These are phyloP conservation scores for Fusarium dimerum DNA, from an alignment of 2,329 filamentous ascomycete species.

Conservation along the genomic window DNA sequence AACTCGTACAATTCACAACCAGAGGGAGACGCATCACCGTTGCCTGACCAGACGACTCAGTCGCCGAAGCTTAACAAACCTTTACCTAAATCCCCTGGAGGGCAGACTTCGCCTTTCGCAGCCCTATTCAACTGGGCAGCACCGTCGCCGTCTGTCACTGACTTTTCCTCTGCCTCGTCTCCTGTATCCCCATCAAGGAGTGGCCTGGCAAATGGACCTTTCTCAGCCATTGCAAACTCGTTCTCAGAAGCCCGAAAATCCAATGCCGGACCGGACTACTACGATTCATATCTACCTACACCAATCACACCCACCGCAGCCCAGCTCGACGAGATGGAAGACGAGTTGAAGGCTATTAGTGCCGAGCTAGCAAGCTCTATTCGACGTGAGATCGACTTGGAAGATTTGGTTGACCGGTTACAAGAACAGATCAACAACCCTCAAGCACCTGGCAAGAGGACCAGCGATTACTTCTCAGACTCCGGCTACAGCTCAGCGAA, in stretches of 20 bases:
- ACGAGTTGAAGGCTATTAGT: slow-evolving; percentile 91
- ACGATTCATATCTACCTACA: slow-evolving; percentile 52
- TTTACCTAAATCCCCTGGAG: slow-evolving; percentile 52
- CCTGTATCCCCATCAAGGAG: slow-evolving; percentile 48
- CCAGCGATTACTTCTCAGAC: slow-evolving; percentile 98
- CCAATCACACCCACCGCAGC: slow-evolving; percentile 46
- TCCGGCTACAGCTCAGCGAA: slow-evolving; percentile 86
- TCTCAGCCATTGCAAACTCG: slow-evolving; percentile 28
- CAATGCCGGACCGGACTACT: slow-evolving; percentile 39
- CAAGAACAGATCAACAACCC: slow-evolving; percentile 72
- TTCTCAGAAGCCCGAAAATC: slow-evolving; percentile 40
- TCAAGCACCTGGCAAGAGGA: slow-evolving; percentile 65
- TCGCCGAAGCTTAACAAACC: slow-evolving; percentile 53
- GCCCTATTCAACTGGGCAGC: slow-evolving; percentile 56
- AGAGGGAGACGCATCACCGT: slow-evolving; percentile 27
- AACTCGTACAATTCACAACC: slow-evolving; percentile 28
- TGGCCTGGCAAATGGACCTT: slow-evolving; percentile 34
- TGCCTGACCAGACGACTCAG: slow-evolving; percentile 26
- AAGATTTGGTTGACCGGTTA: slow-evolving; percentile 87
- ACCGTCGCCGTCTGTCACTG: slow-evolving; percentile 48
- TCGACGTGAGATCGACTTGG: slow-evolving; percentile 90
- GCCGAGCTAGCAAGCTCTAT: slow-evolving; percentile 91
- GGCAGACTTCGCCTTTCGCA: slow-evolving; percentile 49
- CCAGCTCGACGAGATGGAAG: slow-evolving; percentile 85
- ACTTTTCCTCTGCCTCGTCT: slow-evolving; percentile 56